These are phyloP conservation scores for Dissophora globulifera DNA, from an alignment of 192 early-diverging fungal species.

Conservation along the genomic window DNA sequence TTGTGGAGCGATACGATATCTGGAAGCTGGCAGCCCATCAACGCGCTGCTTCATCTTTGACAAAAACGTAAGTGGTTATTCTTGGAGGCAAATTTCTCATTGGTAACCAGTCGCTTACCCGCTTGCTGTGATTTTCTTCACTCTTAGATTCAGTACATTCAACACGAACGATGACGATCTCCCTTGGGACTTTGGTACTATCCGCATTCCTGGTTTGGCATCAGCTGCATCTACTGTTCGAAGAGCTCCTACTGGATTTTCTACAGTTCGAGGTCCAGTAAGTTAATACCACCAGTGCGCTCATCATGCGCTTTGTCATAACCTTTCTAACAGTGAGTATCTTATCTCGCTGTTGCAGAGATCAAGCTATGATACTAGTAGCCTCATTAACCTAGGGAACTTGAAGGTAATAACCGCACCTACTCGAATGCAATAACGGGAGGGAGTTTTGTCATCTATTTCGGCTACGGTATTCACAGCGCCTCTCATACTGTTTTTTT, in stretches of 20 bases:
- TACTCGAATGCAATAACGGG: too few relatives aligned
- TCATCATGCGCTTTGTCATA: too few relatives aligned
- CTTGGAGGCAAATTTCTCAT: neutral
- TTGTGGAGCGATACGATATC: slow-evolving; percentile 84
- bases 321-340: neutral
- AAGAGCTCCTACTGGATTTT: slow-evolving; percentile 6
- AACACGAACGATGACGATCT: slow-evolving; percentile 49
- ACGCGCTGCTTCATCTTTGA: slow-evolving; percentile 45
- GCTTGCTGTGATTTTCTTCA: too few relatives aligned
- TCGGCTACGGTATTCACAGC: too few relatives aligned
- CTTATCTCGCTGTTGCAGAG: slow-evolving; percentile 5
- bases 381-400: slow-evolving; percentile 30
- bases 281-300: neutral
- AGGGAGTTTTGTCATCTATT: too few relatives aligned
- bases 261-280: slow-evolving; percentile 30
- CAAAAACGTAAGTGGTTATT: slow-evolving; percentile 34
- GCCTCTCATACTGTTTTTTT: too few relatives aligned
- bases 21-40: slow-evolving; percentile 70
- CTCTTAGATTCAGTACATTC: slow-evolving; percentile 41
- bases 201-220: slow-evolving; percentile 31
- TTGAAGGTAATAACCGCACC: too few relatives aligned
- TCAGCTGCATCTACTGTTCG: slow-evolving; percentile 30
- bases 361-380: slow-evolving; percentile 20
- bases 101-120: too few relatives aligned
- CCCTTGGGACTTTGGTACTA: slow-evolving; percentile 50